Conservation (phyloP, 2,329 filamentous ascomycete species). For the Fusarium redolens region DNA sequence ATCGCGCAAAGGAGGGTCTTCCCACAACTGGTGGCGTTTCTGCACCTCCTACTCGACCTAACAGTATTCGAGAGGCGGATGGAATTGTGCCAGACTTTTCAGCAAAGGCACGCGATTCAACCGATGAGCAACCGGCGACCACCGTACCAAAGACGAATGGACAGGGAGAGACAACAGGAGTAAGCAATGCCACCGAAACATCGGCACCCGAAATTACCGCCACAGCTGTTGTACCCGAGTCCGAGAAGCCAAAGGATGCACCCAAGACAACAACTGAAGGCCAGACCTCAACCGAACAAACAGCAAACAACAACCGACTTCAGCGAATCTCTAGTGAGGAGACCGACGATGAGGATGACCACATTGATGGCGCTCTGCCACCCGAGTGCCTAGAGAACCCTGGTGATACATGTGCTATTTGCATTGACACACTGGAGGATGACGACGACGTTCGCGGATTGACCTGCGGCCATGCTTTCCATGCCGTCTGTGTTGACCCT, state of each 20-base stretch:
- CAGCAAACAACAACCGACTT: slow-evolving; percentile 45
- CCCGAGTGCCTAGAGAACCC: slow-evolving; percentile 83
- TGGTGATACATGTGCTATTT: slow-evolving; percentile 96
- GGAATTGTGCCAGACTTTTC: slow-evolving; percentile 61
- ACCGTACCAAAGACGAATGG: slow-evolving; percentile 28
- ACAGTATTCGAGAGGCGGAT: slow-evolving; percentile 76
- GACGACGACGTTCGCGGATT: slow-evolving; percentile 95
- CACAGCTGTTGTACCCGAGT: slow-evolving; percentile 30
- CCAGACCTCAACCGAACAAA: slow-evolving; percentile 41
- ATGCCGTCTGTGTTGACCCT: slow-evolving; percentile 93
- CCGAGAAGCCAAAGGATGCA: slow-evolving; percentile 39
- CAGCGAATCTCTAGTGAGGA: slow-evolving; percentile 62
- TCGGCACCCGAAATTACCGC: slow-evolving; percentile 31
- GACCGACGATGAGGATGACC: slow-evolving; percentile 78
- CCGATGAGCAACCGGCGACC: slow-evolving; percentile 53
- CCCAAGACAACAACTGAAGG: slow-evolving; percentile 32
- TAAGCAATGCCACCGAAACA: slow-evolving; percentile 12
- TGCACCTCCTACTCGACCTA: slow-evolving; percentile 76
- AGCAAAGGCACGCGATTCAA: slow-evolving; percentile 59
- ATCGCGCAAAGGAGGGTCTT: slow-evolving; percentile 83
- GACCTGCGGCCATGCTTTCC: slow-evolving; percentile 97
- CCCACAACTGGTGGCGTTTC: slow-evolving; percentile 87
- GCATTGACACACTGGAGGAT: slow-evolving; percentile 92
- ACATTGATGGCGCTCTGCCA: slow-evolving; percentile 84
- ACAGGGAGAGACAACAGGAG: slow-evolving; percentile 35